Evolutionary conservation across 495 filamentous ascomycete species (phyloP), one percentile per base, ranked within the genome.

Genomic region (Zalerion maritima): DNA sequence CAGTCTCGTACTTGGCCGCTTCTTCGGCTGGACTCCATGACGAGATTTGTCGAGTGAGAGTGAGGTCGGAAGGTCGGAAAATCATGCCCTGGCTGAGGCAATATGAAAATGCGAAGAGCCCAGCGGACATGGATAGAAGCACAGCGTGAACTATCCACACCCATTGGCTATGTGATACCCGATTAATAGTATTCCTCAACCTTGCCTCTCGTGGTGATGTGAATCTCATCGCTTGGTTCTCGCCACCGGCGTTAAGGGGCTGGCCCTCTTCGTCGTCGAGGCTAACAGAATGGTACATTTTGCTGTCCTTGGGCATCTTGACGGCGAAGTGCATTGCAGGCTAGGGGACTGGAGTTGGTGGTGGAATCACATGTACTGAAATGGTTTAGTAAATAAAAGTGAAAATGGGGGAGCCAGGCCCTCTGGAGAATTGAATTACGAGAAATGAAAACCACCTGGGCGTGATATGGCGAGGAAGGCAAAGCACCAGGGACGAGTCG

Each of bases 141-240:
- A 57, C 32, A 25, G 50, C 53, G 28, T 64, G 62, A 6, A 40
- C 44, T 11, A 63, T 32, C 59, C 60, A 67, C 29, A 50, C 35
- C 57, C 58, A 61, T 35, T 46, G 43, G 22, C 41, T 16, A 15
- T 42, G 21, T 20, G 31, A 14, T 37, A 9, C 15, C 15, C 12
- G 14, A 32, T 21, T 24, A 26, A 29, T 22, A 44, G 24, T 13
- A 14, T 32, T 22, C 33, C 26, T 8, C 18, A 33, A 2, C 20
- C 32, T 21, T 24, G 29, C 29, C 14, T 16, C 15, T 32, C 24
- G 24, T 26, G 5, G 24, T 14, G 12, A 44, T 20, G 21, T 29
- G 26, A 40, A 40, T 41, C 7, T 43, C 25, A 19, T 30, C n/a
- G 17, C 27, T 26, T 34, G 37, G 35, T 43, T 54, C 39, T 41